These are phyloP conservation scores for Aspergillus pseudoterreus DNA, from an alignment of 2,329 filamentous ascomycete species.

Conservation along the genomic window DNA sequence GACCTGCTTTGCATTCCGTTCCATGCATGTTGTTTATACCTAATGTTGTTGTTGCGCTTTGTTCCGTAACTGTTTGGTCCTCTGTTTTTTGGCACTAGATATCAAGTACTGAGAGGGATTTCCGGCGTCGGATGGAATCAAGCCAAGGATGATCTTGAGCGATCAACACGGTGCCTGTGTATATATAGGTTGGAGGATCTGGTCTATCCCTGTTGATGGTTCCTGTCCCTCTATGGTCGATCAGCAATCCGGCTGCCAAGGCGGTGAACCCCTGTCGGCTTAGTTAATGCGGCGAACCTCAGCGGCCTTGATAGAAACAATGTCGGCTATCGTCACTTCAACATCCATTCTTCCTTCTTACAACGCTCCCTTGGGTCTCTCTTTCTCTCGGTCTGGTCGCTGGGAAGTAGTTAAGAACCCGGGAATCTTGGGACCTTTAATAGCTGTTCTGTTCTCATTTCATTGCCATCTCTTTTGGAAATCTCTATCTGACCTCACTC, in stretches of 20 bases:
- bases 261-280: constrained; percentile 9
- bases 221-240: background rate
- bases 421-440: background rate
- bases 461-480: background rate
- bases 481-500: background rate
- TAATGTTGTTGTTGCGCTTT: constrained; percentile 7
- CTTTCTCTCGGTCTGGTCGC: background rate
- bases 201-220: background rate
- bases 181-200: too few species aligned
- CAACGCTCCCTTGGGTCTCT: constrained; percentile 1
- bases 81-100: constrained; percentile 12
- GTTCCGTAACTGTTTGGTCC: background rate
- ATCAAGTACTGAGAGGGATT: constrained; percentile 10
- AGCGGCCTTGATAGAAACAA: constrained; percentile 30
- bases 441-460: background rate
- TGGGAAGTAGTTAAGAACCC: background rate
- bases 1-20: constrained; percentile 3
- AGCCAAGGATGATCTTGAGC: constrained; percentile 1
- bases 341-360: background rate
- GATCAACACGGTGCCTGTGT: too few species aligned
- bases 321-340: constrained; percentile 4
- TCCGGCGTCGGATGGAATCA: background rate
- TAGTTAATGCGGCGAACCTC: constrained; percentile 27
- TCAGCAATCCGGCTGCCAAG: background rate
- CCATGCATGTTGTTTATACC: constrained; percentile 5